phyloP scores from a whole-genome alignment of 2,329 filamentous ascomycete species.

The Colletotrichum sp. region DNA sequence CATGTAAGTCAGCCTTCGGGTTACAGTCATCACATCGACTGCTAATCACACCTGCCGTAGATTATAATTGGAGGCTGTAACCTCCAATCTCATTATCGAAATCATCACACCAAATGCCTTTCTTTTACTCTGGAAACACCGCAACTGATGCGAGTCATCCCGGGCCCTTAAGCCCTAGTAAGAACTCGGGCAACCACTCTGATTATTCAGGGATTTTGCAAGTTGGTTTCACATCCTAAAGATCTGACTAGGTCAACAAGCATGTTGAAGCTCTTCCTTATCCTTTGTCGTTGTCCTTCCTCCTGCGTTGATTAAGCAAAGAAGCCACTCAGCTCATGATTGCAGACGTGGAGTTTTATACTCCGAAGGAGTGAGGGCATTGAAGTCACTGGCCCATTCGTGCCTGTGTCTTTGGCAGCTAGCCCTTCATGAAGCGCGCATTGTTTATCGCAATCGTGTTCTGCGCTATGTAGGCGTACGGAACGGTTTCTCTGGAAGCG shows the following conservation, averaged over 20 bases:
- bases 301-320: background rate
- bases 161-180: background rate
- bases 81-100: background rate
- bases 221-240: background rate
- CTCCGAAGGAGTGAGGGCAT: too few species aligned
- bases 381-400: too few species aligned
- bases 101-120: background rate
- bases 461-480: background rate
- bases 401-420: too few species aligned
- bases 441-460: background rate
- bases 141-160: background rate
- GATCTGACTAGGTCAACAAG: background rate
- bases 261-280: background rate
- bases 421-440: too few species aligned
- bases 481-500: background rate
- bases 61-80: background rate
- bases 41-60: background rate
- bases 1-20: background rate
- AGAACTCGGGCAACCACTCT: background rate
- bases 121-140: background rate
- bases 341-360: too few species aligned
- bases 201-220: background rate
- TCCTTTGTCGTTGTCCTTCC: background rate
- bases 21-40: background rate
- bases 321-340: too few species aligned